Percentiles rank a stretch among this genome's conserved stretches.
phyloP scores from a whole-genome alignment of 2,329 filamentous ascomycete species.

The Ophiostoma tasmaniense region DNA sequence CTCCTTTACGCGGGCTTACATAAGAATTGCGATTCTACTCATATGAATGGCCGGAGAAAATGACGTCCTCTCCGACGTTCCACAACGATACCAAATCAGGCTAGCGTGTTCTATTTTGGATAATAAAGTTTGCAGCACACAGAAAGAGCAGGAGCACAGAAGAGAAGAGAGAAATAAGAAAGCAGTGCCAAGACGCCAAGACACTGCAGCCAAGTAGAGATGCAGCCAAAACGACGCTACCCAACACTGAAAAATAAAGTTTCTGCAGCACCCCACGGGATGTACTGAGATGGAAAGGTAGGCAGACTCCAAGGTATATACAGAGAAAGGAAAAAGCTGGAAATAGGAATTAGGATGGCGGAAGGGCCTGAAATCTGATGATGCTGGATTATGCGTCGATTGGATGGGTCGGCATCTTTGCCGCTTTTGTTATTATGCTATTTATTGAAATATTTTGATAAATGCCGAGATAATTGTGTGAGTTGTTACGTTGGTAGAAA shows the following conservation, averaged over 20 bases:
- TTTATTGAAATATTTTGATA: too few species aligned
- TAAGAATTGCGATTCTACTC: too few species aligned
- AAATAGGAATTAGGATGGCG: neutral
- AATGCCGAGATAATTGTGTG: too few species aligned
- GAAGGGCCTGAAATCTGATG: neutral
- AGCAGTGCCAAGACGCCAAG: conserved; percentile 11
- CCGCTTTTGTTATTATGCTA: too few species aligned
- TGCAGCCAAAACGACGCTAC: conserved; percentile 7
- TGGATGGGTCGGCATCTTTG: neutral
- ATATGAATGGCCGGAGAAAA: conserved; percentile 4
- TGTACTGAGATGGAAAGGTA: neutral
- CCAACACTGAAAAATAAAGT: neutral
- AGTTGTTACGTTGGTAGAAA: too few species aligned
- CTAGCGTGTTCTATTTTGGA: conserved; percentile 20
- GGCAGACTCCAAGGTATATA: neutral
- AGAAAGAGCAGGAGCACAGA: neutral
- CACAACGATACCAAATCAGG: neutral
- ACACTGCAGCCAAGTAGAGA: neutral
- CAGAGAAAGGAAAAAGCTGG: neutral
- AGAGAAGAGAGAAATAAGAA: neutral
- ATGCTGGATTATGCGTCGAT: neutral
- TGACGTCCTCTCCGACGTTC: conserved; percentile 13
- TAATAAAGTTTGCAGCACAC: conserved; percentile 19
- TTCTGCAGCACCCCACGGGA: conserved; percentile 6
- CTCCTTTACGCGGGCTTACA: too few species aligned